Evolutionary conservation across 352 stramenopile genomes (phyloP).

Genomic region (Phytophthora sp.): DNA sequence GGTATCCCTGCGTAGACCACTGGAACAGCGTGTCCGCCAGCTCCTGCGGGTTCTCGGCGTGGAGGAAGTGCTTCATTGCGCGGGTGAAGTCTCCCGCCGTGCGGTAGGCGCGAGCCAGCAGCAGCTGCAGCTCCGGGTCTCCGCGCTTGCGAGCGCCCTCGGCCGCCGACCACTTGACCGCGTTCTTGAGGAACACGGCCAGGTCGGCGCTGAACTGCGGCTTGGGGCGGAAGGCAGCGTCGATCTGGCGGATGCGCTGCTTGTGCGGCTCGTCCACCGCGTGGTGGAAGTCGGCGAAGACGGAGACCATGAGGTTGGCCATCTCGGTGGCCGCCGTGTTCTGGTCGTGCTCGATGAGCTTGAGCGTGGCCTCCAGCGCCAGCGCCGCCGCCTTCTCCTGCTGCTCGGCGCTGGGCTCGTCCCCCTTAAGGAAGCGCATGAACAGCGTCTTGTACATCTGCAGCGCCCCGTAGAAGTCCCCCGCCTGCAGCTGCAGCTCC

Average conservation of each 20-base stretch:
- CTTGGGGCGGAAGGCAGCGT: slow-evolving; percentile 63
- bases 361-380: slow-evolving; percentile 67
- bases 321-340: slow-evolving; percentile 83
- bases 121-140: slow-evolving; percentile 77
- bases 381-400: slow-evolving; percentile 72
- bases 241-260: slow-evolving; percentile 69
- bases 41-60: slow-evolving; percentile 74
- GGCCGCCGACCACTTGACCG: slow-evolving; percentile 82
- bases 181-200: slow-evolving; percentile 73
- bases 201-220: slow-evolving; percentile 75
- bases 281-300: slow-evolving; percentile 75
- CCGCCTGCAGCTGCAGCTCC: slow-evolving; percentile 67
- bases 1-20: slow-evolving; percentile 77
- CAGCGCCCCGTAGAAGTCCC: slow-evolving; percentile 87
- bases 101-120: slow-evolving; percentile 64
- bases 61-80: slow-evolving; percentile 81
- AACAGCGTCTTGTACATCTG: slow-evolving; percentile 93
- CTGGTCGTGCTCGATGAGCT: slow-evolving; percentile 75
- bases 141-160: slow-evolving; percentile 78
- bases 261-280: slow-evolving; percentile 77
- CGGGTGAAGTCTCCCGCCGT: slow-evolving; percentile 63
- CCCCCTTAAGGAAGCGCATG: slow-evolving; percentile 84
- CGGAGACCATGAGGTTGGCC: slow-evolving; percentile 75
- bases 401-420: slow-evolving; percentile 51
- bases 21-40: slow-evolving; percentile 76